phyloP scores from a whole-genome alignment of 257 asterid genomes.

The Datura wrightii region DNA sequence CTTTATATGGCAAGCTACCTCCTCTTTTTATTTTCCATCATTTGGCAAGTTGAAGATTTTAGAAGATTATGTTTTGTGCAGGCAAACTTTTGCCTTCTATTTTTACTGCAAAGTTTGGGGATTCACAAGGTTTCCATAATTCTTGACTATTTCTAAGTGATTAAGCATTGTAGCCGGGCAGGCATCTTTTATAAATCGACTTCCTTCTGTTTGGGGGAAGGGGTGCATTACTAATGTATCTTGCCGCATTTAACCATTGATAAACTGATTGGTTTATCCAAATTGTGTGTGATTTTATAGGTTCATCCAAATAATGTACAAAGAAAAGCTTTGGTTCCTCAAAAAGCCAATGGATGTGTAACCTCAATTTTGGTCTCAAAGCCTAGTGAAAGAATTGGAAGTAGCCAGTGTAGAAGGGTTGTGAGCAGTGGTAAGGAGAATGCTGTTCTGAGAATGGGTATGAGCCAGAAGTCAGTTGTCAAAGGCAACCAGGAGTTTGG shows the following conservation, averaged over 20 bases:
- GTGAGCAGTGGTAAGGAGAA: conserved; percentile 46
- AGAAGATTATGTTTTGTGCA: neutral
- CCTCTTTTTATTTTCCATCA: neutral
- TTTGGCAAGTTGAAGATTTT: neutral
- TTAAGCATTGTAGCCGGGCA: neutral
- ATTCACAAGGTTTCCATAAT: neutral
- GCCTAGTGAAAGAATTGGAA: conserved; percentile 33
- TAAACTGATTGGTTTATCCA: neutral
- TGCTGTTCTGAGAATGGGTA: conserved; percentile 29
- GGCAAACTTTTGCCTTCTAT: neutral
- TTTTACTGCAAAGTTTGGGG: neutral
- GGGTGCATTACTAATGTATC: neutral
- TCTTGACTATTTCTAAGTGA: neutral
- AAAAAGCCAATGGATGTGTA: conserved; percentile 8
- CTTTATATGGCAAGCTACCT: neutral
- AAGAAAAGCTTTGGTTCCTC: conserved; percentile 38
- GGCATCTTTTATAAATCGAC: neutral
- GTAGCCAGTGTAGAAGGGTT: conserved; percentile 31
- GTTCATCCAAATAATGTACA: conserved; percentile 31
- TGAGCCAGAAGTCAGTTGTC: conserved; percentile 32
- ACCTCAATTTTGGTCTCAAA: conserved; percentile 30
- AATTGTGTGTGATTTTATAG: conserved; percentile 31
- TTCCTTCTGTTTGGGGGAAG: neutral
- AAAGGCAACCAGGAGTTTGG: conserved; percentile 30
- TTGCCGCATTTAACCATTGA: neutral